phyloP scores from a whole-genome alignment of 208 protist species.

The Crithidia bombi region DNA sequence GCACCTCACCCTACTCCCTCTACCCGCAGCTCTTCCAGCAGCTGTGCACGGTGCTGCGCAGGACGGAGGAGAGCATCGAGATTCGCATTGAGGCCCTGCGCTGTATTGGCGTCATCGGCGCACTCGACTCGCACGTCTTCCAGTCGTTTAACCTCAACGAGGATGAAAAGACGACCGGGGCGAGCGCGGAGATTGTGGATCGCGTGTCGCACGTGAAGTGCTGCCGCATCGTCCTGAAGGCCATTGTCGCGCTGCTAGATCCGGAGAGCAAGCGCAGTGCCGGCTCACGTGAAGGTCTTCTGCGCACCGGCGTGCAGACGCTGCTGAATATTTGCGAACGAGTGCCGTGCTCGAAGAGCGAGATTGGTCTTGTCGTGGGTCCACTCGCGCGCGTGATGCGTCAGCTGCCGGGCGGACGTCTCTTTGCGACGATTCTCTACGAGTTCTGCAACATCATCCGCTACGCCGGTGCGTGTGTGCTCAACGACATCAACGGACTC shows the following conservation, averaged over 20 bases:
- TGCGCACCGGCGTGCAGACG: slow-evolving; percentile 70
- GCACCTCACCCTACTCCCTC: slow-evolving; percentile 67
- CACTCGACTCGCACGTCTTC: slow-evolving; percentile 80
- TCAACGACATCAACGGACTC: slow-evolving; percentile 51
- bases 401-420: slow-evolving; percentile 47
- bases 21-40: slow-evolving; percentile 75
- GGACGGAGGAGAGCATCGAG: slow-evolving; percentile 68
- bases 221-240: slow-evolving; percentile 61
- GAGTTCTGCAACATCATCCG: slow-evolving; percentile 77
- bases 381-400: slow-evolving; percentile 65
- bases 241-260: slow-evolving; percentile 67
- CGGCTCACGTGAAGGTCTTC: slow-evolving; percentile 53
- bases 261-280: slow-evolving; percentile 49
- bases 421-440: slow-evolving; percentile 71
- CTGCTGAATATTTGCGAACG: slow-evolving; percentile 78
- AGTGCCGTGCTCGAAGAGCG: slow-evolving; percentile 64
- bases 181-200: slow-evolving; percentile 36
- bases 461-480: slow-evolving; percentile 52
- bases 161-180: slow-evolving; percentile 38
- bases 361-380: slow-evolving; percentile 62
- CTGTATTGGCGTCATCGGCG: slow-evolving; percentile 82
- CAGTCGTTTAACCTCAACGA: slow-evolving; percentile 50
- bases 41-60: slow-evolving; percentile 65
- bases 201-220: slow-evolving; percentile 73
- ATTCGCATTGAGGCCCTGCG: slow-evolving; percentile 80